Evolutionary conservation across 768 basidiomycete species (phyloP), one percentile per base, ranked within the genome.

Genomic region (Russula sp.): DNA sequence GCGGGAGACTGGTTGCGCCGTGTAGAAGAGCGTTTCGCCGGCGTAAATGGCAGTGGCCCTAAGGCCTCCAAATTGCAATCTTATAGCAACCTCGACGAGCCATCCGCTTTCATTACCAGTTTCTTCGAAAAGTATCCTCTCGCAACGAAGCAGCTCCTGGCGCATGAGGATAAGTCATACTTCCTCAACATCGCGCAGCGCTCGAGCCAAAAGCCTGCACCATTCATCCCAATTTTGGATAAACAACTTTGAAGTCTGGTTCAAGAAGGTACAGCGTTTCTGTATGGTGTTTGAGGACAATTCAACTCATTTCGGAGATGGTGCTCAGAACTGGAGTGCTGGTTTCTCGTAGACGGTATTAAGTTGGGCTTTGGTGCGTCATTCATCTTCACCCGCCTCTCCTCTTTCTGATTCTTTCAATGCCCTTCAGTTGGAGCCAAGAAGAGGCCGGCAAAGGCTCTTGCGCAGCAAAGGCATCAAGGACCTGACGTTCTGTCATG

Each of bases 1-100:
- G 88, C 92, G 18, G 95, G 96, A 0, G 97, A 99, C 75, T 99
- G 96, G 95, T 76, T 98, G 71, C 86, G 97, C 61, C 91, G 97
- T 59, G 85, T 97, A 46, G 94, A 97, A 75, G 95, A 96, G 76
- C 85, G 94, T 34, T 98, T 97, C 71, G 92, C 94, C 36, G 92
- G 92, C 56, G 90, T 94, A 53, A 89, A 93, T 64, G 89, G 87
- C 24, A 76, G 76, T 59, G 86, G 83, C 22, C 75, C 79, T 66
- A 98, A 96, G 76, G 81, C 90, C 2, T 97, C 95, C 7, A 78
- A 93, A 32, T 76, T 99, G 14, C 85, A 86, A 72, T 92, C 89
- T n/a, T 98, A 88, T 75, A 79, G 81, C 1, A 79, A 86, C 40
- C 85, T 98, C 61, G 88, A 98, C 73, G 85, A 91, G 64, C 96